These are phyloP conservation scores for Metrosideros polymorpha DNA, from an alignment of 441 rosid genomes.

Conservation along the genomic window DNA sequence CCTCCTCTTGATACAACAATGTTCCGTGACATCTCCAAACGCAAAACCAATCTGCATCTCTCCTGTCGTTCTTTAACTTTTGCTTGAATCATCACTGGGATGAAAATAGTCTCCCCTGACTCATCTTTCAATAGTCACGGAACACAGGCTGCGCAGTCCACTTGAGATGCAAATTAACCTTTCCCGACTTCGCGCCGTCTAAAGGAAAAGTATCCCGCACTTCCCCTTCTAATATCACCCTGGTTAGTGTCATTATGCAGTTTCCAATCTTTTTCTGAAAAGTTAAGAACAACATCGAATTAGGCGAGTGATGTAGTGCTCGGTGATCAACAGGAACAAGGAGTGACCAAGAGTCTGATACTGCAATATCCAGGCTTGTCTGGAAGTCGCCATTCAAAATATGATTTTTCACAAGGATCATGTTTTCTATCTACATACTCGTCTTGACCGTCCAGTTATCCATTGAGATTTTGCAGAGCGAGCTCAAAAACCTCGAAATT, in stretches of 20 bases:
- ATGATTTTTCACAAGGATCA: not conserved
- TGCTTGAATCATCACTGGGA: too few species aligned
- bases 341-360: not conserved
- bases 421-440: not conserved
- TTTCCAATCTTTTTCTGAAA: conserved; percentile 80
- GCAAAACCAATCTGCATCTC: not conserved
- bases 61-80: not conserved
- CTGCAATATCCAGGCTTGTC: not conserved
- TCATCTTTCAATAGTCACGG: conserved; percentile 28
- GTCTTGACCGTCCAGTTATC: not conserved
- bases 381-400: not conserved
- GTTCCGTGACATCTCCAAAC: not conserved
- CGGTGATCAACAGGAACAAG: not conserved
- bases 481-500: not conserved
- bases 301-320: not conserved
- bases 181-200: conserved; percentile 65
- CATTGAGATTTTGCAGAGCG: not conserved
- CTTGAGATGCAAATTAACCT: conserved; percentile 49
- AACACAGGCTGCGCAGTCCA: conserved; percentile 72
- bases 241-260: conserved; percentile 75
- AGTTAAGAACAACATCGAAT: not conserved
- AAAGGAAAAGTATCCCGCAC: conserved; percentile 43
- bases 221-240: conserved; percentile 79
- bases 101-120: too few species aligned
- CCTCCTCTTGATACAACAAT: not conserved